These are phyloP conservation scores for Mucor ambiguus DNA, from an alignment of 371 early-diverging fungal genomes.

Conservation along the genomic window DNA sequence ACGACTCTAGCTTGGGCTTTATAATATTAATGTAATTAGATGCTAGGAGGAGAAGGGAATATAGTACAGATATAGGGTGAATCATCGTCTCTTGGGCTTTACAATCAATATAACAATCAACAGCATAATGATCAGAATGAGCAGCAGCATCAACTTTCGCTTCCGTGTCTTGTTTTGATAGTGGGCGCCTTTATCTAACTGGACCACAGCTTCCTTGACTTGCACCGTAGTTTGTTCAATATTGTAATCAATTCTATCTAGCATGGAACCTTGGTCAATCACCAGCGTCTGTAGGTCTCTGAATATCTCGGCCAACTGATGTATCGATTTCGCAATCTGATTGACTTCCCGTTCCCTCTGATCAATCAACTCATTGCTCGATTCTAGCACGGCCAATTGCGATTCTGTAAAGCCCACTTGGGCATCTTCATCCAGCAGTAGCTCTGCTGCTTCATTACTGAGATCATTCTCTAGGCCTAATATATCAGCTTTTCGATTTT, in stretches of 20 bases:
- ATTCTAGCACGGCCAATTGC: slow-evolving; percentile 76
- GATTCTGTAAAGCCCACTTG: slow-evolving; percentile 80
- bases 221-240: slow-evolving; percentile 84
- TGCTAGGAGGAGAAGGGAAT: background rate
- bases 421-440: slow-evolving; percentile 50
- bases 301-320: slow-evolving; percentile 90
- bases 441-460: slow-evolving; percentile 50
- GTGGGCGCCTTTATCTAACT: slow-evolving; percentile 77
- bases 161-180: slow-evolving; percentile 71
- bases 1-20: background rate
- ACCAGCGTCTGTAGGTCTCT: slow-evolving; percentile 91
- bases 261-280: slow-evolving; percentile 95
- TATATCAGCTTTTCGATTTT: slow-evolving; percentile 49
- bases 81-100: slow-evolving; percentile 50
- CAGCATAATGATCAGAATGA: slow-evolving; percentile 61
- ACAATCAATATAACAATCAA: slow-evolving; percentile 67
- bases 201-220: slow-evolving; percentile 81
- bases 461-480: slow-evolving; percentile 42
- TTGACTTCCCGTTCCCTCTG: slow-evolving; percentile 91
- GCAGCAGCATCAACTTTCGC: slow-evolving; percentile 64
- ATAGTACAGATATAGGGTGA: background rate
- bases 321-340: slow-evolving; percentile 91
- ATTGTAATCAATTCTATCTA: slow-evolving; percentile 98
- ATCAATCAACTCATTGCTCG: slow-evolving; percentile 70
- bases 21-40: background rate